Conservation (phyloP, 2,329 filamentous ascomycete genomes). For the Phaeosphaeria sp. region DNA sequence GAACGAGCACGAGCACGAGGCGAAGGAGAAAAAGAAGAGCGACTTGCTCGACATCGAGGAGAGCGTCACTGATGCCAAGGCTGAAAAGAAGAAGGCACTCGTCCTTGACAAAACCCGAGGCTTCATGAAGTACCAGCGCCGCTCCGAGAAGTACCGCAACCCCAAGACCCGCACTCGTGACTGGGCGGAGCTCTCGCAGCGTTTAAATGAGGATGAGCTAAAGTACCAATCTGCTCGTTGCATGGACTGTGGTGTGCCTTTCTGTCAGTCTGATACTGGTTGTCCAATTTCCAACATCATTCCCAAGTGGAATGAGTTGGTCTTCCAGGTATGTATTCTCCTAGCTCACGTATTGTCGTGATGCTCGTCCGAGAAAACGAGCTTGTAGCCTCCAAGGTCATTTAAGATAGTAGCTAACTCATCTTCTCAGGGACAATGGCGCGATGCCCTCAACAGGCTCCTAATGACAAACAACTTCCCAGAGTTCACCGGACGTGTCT, state of each 20-base stretch:
- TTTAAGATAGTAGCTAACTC: neutral
- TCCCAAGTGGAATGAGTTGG: constrained; percentile 91
- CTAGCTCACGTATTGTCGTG: neutral
- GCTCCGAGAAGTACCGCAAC: constrained; percentile 90
- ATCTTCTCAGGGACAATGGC: constrained; percentile 67
- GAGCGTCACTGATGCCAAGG: constrained; percentile 80
- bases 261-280: constrained; percentile 95
- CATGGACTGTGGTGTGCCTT: constrained; percentile 99
- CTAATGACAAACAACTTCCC: constrained; percentile 99
- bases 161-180: constrained; percentile 85
- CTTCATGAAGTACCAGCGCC: constrained; percentile 96
- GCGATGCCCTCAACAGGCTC: constrained; percentile 87
- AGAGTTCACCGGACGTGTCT: constrained; percentile 96
- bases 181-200: constrained; percentile 88
- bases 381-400: neutral
- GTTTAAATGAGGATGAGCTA: constrained; percentile 90
- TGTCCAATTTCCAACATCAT: constrained; percentile 95
- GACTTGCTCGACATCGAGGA: constrained; percentile 85
- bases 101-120: constrained; percentile 97
- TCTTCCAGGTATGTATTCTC: constrained; percentile 46
- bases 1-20: constrained; percentile 65
- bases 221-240: constrained; percentile 97
- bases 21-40: constrained; percentile 70
- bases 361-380: no score
- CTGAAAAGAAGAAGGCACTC: constrained; percentile 88